A percentile compares a stretch with the other conserved stretches of the same genome.
phyloP scores from a whole-genome alignment of 305 asterid genomes.

The Solanum aculeatissimum region DNA sequence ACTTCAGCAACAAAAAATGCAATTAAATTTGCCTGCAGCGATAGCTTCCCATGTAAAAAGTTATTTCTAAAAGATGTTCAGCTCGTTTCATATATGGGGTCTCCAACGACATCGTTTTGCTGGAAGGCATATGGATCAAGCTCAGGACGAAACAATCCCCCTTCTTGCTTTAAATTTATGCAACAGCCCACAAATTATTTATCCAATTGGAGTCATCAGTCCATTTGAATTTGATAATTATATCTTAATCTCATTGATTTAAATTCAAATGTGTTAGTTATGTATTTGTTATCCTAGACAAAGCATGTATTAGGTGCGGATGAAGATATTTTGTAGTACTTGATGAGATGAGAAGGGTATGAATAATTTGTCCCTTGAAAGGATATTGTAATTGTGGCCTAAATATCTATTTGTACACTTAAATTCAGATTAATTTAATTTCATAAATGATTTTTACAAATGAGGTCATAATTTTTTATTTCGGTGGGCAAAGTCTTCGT shows the following conservation, averaged over 20 bases:
- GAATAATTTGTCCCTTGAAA: not conserved
- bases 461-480: not conserved
- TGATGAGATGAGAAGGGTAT: not conserved
- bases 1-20: constrained; percentile 62
- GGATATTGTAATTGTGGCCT: not conserved
- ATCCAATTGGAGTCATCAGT: constrained; percentile 9
- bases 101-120: constrained; percentile 39
- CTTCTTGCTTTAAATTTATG: constrained; percentile 37
- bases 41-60: constrained; percentile 48
- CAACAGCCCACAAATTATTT: constrained; percentile 1
- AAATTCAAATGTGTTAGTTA: not conserved
- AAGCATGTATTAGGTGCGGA: not conserved
- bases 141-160: constrained; percentile 35
- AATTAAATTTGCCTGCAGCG: constrained; percentile 53
- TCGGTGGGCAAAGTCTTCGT: no score
- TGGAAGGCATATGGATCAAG: constrained; percentile 72
- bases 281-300: not conserved
- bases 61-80: constrained; percentile 42
- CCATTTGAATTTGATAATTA: not conserved
- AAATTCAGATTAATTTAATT: not conserved
- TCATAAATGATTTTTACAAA: not conserved
- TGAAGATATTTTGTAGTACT: not conserved
- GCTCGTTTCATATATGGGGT: constrained; percentile 20
- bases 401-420: not conserved
- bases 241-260: not conserved